A percentile compares a stretch with the other conserved stretches of the same genome.
Evolutionary conservation across 2,329 filamentous ascomycete genomes (phyloP).

Genomic region (Nigrospora sphaerica): DNA sequence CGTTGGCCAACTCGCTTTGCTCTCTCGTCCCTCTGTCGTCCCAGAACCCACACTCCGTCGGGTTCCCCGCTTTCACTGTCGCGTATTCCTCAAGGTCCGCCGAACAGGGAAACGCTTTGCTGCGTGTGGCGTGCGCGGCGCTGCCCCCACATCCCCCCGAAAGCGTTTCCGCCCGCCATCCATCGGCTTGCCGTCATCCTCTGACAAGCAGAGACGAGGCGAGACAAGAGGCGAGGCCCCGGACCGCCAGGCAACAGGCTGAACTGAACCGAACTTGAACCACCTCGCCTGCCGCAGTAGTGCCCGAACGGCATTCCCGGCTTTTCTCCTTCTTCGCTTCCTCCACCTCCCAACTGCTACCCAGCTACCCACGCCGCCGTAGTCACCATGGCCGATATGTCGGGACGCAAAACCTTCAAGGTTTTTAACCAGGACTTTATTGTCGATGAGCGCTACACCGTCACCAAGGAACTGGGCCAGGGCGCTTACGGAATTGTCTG

Average conservation of each 20-base stretch:
- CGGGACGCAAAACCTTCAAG: slow-evolving; percentile 77
- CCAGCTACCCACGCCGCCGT: background rate
- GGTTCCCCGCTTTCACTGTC: slow-evolving; percentile 3
- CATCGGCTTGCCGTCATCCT: too few relatives aligned
- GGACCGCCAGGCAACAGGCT: too few relatives aligned
- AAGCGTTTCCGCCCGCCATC: too few relatives aligned
- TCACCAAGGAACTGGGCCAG: slow-evolving; percentile 97
- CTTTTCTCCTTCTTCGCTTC: background rate
- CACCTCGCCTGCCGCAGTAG: too few relatives aligned
- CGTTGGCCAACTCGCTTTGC: background rate
- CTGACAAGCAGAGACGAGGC: too few relatives aligned
- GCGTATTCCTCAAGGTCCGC: background rate
- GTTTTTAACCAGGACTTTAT: slow-evolving; percentile 99
- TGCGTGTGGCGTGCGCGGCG: too few relatives aligned
- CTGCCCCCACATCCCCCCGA: too few relatives aligned
- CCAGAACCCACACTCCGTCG: background rate
- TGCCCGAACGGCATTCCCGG: too few relatives aligned
- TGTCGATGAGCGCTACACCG: slow-evolving; percentile 95
- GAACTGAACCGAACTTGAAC: too few relatives aligned
- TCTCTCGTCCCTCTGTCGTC: background rate
- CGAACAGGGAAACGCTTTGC: background rate
- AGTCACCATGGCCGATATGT: slow-evolving; percentile 22
- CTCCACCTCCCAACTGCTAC: background rate
- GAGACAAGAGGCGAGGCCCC: too few relatives aligned
- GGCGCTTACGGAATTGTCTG: slow-evolving; percentile 98